Conservation (phyloP, 208 protist species). For the Entamoeba nuttalli region DNA sequence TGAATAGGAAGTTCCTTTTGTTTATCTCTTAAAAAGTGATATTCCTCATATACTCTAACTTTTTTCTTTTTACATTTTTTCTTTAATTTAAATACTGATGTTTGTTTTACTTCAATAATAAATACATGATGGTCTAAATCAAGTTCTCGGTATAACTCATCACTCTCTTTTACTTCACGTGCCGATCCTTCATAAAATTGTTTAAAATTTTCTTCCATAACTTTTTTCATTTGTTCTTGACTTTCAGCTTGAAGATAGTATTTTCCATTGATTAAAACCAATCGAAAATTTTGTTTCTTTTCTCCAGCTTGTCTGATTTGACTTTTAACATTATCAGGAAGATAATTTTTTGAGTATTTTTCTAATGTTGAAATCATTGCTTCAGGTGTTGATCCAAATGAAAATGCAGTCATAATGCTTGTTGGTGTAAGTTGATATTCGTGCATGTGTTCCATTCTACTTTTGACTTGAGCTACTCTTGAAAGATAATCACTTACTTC, state of each 20-base stretch:
- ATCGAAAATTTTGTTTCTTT: not conserved
- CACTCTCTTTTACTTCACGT: not conserved
- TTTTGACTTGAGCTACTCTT: not conserved
- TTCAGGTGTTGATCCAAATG: not conserved
- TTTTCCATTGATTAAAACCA: not conserved
- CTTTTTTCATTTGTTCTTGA: not conserved
- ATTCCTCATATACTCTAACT: not conserved
- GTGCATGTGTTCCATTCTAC: not conserved
- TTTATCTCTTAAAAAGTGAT: not conserved
- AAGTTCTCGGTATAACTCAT: not conserved
- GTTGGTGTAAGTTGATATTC: not conserved
- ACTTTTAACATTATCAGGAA: not conserved
- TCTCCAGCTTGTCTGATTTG: not conserved
- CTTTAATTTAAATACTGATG: not conserved
- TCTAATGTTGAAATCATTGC: not conserved
- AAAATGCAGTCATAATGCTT: not conserved
- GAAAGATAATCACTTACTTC: not conserved
- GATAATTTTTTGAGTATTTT: not conserved
- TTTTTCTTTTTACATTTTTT: not conserved
- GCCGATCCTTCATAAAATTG: not conserved
- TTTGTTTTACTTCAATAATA: not conserved
- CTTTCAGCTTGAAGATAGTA: not conserved
- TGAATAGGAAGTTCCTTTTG: not conserved
- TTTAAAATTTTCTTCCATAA: not conserved
- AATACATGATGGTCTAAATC: not conserved